Evolutionary conservation across 148 eudicot genomes (phyloP).

Genomic region (Nepenthes mirabilis): DNA sequence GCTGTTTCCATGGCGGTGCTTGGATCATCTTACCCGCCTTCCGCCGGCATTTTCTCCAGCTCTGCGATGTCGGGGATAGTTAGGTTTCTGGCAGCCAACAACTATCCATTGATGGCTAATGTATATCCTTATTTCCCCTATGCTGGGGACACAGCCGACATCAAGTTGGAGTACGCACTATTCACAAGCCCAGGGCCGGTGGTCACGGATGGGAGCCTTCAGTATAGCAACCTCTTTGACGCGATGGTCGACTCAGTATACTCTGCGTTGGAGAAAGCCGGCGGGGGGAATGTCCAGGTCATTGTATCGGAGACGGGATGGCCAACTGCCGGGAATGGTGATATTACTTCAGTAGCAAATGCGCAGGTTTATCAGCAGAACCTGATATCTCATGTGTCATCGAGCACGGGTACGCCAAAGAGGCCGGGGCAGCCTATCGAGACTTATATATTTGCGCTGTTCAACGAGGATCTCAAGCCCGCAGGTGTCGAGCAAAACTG

Average conservation of each 20-base stretch:
- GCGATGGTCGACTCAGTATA: constrained; percentile 31
- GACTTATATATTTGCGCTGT: constrained; percentile 6
- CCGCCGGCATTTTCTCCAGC: constrained; percentile 18
- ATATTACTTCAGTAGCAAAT: constrained; percentile 21
- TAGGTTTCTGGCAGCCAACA: constrained; percentile 16
- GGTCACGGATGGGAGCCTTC: constrained; percentile 18
- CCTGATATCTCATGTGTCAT: constrained; percentile 4
- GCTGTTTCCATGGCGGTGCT: constrained; percentile 24
- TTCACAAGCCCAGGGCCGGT: constrained; percentile 9
- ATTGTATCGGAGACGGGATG: constrained; percentile 29
- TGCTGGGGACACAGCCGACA: constrained; percentile 14
- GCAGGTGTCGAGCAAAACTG: background rate
- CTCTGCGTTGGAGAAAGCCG: constrained; percentile 31
- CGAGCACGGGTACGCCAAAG: constrained; percentile 23
- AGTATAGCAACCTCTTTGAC: constrained; percentile 39
- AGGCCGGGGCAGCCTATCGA: constrained; percentile 9
- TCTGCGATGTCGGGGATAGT: constrained; percentile 16
- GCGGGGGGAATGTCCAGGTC: constrained; percentile 15
- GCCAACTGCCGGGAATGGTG: constrained; percentile 33
- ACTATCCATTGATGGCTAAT: constrained; percentile 26
- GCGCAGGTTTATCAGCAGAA: constrained; percentile 26
- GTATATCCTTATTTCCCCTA: constrained; percentile 52
- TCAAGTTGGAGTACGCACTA: constrained; percentile 34
- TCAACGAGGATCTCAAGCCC: background rate
- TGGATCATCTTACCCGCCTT: constrained; percentile 38